Evolutionary conservation across 73 alveolate species (phyloP).

Genomic region (Paramecium tetraurelia): DNA sequence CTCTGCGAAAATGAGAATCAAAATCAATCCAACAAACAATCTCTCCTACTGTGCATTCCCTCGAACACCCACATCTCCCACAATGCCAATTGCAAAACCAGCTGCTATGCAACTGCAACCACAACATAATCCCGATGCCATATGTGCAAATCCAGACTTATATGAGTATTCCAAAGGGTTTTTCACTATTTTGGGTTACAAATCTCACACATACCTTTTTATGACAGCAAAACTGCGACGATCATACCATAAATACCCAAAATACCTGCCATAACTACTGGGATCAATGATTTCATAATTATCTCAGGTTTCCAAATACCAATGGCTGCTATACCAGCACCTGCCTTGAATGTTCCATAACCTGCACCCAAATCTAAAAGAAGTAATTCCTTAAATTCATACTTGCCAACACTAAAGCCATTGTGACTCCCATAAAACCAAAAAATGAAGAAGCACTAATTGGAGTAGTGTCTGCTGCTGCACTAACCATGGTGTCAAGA

Average conservation of each 20-base stretch:
- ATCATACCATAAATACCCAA: conserved; percentile 82
- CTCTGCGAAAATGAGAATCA: conserved; percentile 88
- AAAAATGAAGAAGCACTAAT: conserved; percentile 73
- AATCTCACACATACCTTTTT: conserved; percentile 43
- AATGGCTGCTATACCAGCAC: conserved; percentile 90
- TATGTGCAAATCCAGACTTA: conserved; percentile 67
- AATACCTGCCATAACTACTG: conserved; percentile 88
- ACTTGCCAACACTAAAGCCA: conserved; percentile 91
- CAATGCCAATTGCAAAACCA: conserved; percentile 93
- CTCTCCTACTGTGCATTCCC: conserved; percentile 64
- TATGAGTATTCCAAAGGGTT: not conserved
- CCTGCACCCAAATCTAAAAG: conserved; percentile 90
- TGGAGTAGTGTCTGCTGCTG: not conserved
- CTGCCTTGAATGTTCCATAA: conserved; percentile 93
- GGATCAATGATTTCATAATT: conserved; percentile 77
- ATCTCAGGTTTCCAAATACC: conserved; percentile 82
- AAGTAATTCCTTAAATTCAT: not conserved
- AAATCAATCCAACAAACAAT: conserved; percentile 86
- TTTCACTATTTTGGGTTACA: not conserved
- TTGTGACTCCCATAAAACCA: conserved; percentile 96
- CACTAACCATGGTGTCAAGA: not conserved
- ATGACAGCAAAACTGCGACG: conserved; percentile 71
- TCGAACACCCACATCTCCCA: conserved; percentile 85
- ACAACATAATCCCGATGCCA: conserved; percentile 83
- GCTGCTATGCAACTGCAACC: conserved; percentile 94